Base-by-base conservation (phyloP, 805 yeast species). In the Candida sithepensis region DNA sequence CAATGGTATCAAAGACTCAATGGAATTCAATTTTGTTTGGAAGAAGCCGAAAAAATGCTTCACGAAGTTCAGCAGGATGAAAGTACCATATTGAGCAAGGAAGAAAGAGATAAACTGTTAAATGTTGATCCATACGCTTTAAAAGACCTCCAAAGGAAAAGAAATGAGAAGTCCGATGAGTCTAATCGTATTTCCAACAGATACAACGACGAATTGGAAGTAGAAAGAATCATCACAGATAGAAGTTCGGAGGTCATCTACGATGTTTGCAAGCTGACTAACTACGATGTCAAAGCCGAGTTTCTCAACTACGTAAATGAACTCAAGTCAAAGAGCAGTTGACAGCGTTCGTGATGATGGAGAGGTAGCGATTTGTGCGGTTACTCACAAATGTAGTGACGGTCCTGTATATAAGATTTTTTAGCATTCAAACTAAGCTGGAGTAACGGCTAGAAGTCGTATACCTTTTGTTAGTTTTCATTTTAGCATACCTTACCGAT, bases 91-190 rank as follows among this genome's bases (percentile, higher is more conserved):
- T 52, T 48, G 48, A 49, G 24, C 44, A 57, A 40, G 13, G 64
- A 49, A 39, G 63, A 46, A 41, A 50, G 50, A 28, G 58, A 47
- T 52, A 52, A 50, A 28, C 43, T 51, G 52, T 61, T 38, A 63
- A 65, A 78, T 24, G 53, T 74, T 4, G 82, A 79, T 55, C 83
- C 84, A 1, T 79, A 79, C 53, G 77, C 77, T 3, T 64, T 68
- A 10, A 67, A 72, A 43, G 77, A 75, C 40, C 37, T 63, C 6
- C 51, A 62, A 20, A 64, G 64, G 7, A 58, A 60, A 18, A 59
- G 63, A 16, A 66, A 66, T 16, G 48, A 53, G 3, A 63, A 63
- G 39, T 67, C 61, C 39, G 42, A 21, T 2, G 59, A 63, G 14
- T 65, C 66, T 43, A 57, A 60, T n/a, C 52, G 52, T 4, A 44